phyloP scores from a whole-genome alignment of 2,329 filamentous ascomycete species.

The Cordyceps tenuipes region DNA sequence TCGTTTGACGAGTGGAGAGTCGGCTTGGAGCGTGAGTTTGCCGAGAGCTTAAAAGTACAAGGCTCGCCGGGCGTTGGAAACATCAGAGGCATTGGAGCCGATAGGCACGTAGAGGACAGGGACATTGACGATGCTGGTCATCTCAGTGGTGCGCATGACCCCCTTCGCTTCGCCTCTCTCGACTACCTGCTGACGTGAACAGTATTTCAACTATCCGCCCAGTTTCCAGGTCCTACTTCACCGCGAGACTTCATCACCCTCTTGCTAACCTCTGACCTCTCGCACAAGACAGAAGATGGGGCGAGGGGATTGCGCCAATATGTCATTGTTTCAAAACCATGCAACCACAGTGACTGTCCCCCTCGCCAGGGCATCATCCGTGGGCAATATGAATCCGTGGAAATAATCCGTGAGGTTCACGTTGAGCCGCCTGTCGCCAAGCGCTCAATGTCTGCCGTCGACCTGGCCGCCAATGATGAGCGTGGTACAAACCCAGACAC shows the following conservation, averaged over 20 bases:
- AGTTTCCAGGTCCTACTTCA: constrained; percentile 82
- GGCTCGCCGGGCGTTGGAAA: constrained; percentile 63
- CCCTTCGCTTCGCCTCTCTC: constrained; percentile 8
- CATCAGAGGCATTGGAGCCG: constrained; percentile 78
- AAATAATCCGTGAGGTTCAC: constrained; percentile 79
- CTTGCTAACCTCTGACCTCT: constrained; percentile 58
- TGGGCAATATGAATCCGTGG: constrained; percentile 84
- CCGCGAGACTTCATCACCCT: constrained; percentile 82
- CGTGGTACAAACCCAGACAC: background rate
- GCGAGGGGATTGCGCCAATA: constrained; percentile 54
- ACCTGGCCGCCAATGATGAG: constrained; percentile 17
- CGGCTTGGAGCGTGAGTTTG: constrained; percentile 71
- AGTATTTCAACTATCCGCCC: constrained; percentile 80
- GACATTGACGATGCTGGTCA: constrained; percentile 50
- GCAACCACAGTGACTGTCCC: constrained; percentile 65
- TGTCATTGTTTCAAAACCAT: constrained; percentile 82
- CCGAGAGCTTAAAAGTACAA: constrained; percentile 64
- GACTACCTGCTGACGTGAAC: constrained; percentile 16
- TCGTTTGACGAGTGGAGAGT: constrained; percentile 70
- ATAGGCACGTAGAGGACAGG: constrained; percentile 60
- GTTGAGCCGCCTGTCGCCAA: constrained; percentile 33
- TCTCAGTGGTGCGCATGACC: constrained; percentile 45
- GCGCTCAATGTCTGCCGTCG: constrained; percentile 25
- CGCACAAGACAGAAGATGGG: constrained; percentile 26
- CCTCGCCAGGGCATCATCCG: constrained; percentile 66